These are phyloP conservation scores for Fusarium sp. DNA, from an alignment of 2,329 filamentous ascomycete species.

Conservation along the genomic window DNA sequence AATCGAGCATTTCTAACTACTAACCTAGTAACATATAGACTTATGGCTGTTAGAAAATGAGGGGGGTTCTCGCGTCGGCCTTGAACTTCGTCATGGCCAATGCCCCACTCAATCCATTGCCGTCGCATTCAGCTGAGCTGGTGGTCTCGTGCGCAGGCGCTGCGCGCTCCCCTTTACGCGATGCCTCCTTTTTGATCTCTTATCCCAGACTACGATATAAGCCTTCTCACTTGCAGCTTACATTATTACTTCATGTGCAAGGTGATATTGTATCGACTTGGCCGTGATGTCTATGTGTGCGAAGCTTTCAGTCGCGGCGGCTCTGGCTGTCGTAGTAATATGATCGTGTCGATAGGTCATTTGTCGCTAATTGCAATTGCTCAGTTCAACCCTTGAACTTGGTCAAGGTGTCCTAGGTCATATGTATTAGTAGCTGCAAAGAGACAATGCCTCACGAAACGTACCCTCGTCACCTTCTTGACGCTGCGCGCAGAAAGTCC, in stretches of 20 bases:
- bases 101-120: conserved; percentile 44
- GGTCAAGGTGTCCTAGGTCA: conserved; percentile 69
- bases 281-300: neutral
- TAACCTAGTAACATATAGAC: conserved; percentile 9
- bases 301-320: conserved; percentile 13
- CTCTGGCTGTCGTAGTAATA: neutral
- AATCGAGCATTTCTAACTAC: conserved; percentile 10
- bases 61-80: conserved; percentile 14
- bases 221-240: neutral
- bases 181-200: conserved; percentile 16
- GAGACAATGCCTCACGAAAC: conserved; percentile 46
- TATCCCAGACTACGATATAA: neutral
- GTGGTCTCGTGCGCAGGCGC: conserved; percentile 46
- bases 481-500: conserved; percentile 81
- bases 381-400: conserved; percentile 74
- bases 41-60: conserved; percentile 15
- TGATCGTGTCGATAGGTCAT: conserved; percentile 1
- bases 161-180: conserved; percentile 12
- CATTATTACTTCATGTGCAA: neutral
- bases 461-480: conserved; percentile 80
- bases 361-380: neutral
- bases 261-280: neutral
- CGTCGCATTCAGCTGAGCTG: conserved; percentile 36
- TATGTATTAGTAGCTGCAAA: conserved; percentile 23
- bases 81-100: conserved; percentile 34